Percentiles rank a stretch among this genome's conserved stretches.
Conservation (phyloP, 139 green algal genomes). For the Micractinium conductrix region DNA sequence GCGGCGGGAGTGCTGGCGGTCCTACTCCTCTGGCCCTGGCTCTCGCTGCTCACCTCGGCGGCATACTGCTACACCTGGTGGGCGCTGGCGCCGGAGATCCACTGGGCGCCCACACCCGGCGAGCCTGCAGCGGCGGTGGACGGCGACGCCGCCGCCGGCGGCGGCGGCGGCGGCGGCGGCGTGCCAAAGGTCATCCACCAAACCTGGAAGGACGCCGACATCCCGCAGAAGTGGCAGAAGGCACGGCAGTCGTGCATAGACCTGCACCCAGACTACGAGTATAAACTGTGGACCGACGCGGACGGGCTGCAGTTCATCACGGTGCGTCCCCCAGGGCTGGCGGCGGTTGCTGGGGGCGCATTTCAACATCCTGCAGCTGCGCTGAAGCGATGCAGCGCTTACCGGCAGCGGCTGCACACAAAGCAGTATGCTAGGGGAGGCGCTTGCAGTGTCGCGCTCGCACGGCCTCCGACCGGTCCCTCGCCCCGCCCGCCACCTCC, state of each 20-base stretch:
- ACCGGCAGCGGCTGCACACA: too few species aligned
- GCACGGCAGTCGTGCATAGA: constrained; percentile 56
- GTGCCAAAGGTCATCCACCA: constrained; percentile 69
- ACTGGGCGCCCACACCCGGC: not conserved
- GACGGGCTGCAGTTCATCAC: constrained; percentile 49
- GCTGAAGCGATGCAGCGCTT: too few species aligned
- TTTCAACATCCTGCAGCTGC: too few species aligned
- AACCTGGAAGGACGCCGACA: constrained; percentile 54
- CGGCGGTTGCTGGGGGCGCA: too few species aligned
- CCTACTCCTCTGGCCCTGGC: constrained; percentile 8
- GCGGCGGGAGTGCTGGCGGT: not conserved
- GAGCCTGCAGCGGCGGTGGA: too few species aligned
- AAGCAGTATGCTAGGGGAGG: too few species aligned
- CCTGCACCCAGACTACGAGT: constrained; percentile 60
- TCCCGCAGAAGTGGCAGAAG: constrained; percentile 54
- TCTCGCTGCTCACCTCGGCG: constrained; percentile 11
- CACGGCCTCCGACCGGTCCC: not conserved
- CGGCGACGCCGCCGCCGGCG: not conserved
- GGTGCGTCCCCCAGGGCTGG: too few species aligned
- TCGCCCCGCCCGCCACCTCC: not conserved
- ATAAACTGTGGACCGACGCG: constrained; percentile 63
- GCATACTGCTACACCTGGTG: constrained; percentile 43
- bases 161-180: not conserved
- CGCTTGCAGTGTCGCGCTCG: too few species aligned
- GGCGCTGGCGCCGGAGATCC: constrained; percentile 12